A percentile compares a stretch with the other conserved stretches of the same genome.
phyloP scores from a whole-genome alignment of 202 grass and related monocot genomes.

The Panicum hallii region DNA sequence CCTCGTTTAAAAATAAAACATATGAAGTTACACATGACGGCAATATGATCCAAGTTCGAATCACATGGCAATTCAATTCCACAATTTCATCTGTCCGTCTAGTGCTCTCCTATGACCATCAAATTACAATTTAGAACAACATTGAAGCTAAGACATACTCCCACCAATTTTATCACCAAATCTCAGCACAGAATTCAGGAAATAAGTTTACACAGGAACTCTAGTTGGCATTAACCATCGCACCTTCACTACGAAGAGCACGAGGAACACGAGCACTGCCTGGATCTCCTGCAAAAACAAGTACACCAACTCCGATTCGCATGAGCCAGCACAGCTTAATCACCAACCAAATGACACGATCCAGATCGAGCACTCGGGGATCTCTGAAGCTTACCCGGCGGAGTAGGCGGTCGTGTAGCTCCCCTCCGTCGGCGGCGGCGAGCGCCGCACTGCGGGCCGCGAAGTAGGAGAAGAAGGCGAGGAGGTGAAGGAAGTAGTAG shows the following conservation, averaged over 20 bases:
- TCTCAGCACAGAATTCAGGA: not conserved
- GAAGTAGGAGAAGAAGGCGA: constrained; percentile 96
- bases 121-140: not conserved
- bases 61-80: constrained; percentile 1
- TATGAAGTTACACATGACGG: not conserved
- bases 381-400: constrained; percentile 49
- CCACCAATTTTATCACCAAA: constrained; percentile 7
- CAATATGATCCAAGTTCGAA: not conserved
- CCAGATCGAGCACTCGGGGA: not conserved
- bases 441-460: constrained; percentile 63
- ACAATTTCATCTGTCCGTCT: constrained; percentile 3
- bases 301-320: constrained; percentile 10
- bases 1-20: not conserved
- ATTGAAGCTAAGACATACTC: not conserved
- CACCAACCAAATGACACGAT: not conserved
- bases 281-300: constrained; percentile 80
- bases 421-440: constrained; percentile 49
- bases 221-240: not conserved
- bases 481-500: constrained; percentile 86
- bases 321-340: constrained; percentile 13
- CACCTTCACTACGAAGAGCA: constrained; percentile 84
- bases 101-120: not conserved
- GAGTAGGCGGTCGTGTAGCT: constrained; percentile 69
- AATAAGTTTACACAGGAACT: not conserved
- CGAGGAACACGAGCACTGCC: constrained; percentile 73